Evolutionary conservation across 805 yeast genomes (phyloP).

Genomic region (Suhomyces prunicola): DNA sequence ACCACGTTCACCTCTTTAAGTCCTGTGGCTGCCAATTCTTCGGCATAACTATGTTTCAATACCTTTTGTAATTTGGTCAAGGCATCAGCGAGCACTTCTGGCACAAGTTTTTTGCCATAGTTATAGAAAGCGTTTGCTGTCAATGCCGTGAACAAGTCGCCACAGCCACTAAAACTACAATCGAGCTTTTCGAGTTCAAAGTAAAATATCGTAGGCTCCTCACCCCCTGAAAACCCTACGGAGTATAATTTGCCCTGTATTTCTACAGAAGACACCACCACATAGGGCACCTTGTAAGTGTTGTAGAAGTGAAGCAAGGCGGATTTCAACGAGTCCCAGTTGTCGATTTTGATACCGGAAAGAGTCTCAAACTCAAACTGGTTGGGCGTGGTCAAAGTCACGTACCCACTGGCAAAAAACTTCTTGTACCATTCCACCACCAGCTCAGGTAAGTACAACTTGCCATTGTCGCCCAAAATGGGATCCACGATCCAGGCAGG

Average conservation of each 20-base stretch:
- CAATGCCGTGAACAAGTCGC: slow-evolving; percentile 67
- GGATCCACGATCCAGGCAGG: slow-evolving; percentile 79
- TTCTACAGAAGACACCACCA: slow-evolving; percentile 59
- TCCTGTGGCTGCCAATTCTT: slow-evolving; percentile 11
- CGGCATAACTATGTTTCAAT: slow-evolving; percentile 26
- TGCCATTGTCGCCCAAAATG: slow-evolving; percentile 88
- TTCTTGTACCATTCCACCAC: slow-evolving; percentile 51
- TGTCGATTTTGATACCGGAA: slow-evolving; percentile 43
- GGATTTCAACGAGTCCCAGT: slow-evolving; percentile 31
- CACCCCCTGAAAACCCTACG: slow-evolving; percentile 32
- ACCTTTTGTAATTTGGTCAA: slow-evolving; percentile 27
- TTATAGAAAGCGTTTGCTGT: slow-evolving; percentile 47
- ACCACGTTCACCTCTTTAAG: slow-evolving; percentile 19
- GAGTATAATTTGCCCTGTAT: slow-evolving; percentile 35
- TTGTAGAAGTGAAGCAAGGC: slow-evolving; percentile 44
- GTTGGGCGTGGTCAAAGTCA: slow-evolving; percentile 64
- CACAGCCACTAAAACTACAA: slow-evolving; percentile 70
- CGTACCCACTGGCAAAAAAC: slow-evolving; percentile 41
- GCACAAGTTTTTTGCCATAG: slow-evolving; percentile 14
- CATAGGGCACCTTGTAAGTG: slow-evolving; percentile 43
- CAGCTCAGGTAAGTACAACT: slow-evolving; percentile 63
- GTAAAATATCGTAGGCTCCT: slow-evolving; percentile 19
- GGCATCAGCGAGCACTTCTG: slow-evolving; percentile 24
- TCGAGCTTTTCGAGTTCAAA: slow-evolving; percentile 47
- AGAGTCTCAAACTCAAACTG: slow-evolving; percentile 70